A percentile compares a stretch with the other conserved stretches of the same genome.
Evolutionary conservation across 768 basidiomycete species (phyloP).

Genomic region (Daedaleopsis nitida): DNA sequence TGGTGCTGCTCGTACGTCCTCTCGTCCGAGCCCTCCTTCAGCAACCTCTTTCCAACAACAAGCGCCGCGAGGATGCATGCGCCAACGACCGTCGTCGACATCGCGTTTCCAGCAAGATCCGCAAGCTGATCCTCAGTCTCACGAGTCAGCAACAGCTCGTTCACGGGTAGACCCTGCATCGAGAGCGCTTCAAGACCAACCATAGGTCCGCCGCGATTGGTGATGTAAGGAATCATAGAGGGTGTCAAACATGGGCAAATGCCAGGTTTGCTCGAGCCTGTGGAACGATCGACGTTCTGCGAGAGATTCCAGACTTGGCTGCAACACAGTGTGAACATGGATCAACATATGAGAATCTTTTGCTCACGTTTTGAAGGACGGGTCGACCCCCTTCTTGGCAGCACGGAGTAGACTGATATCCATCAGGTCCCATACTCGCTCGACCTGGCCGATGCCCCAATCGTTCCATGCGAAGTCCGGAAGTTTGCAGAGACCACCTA

Average conservation of each 20-base stretch:
- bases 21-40: slow-evolving; percentile 66
- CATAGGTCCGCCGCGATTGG: slow-evolving; percentile 95
- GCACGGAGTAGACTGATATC: slow-evolving; percentile 87
- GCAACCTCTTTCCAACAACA: slow-evolving; percentile 61
- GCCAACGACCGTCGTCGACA: slow-evolving; percentile 97
- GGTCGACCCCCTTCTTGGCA: slow-evolving; percentile 78
- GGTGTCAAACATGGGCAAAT: slow-evolving; percentile 94
- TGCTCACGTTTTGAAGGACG: slow-evolving; percentile 84
- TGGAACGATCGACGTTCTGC: slow-evolving; percentile 93
- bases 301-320: slow-evolving; percentile 95
- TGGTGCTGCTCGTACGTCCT: slow-evolving; percentile 71
- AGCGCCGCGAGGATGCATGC: slow-evolving; percentile 85
- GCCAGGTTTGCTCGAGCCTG: slow-evolving; percentile 76
- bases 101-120: slow-evolving; percentile 94
- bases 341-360: background rate
- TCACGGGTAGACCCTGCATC: slow-evolving; percentile 92
- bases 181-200: slow-evolving; percentile 90
- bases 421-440: slow-evolving; percentile 94
- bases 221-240: slow-evolving; percentile 95
- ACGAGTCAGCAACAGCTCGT: slow-evolving; percentile 87
- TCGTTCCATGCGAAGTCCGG: slow-evolving; percentile 93
- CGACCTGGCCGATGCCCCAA: slow-evolving; percentile 91
- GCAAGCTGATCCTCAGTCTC: slow-evolving; percentile 94
- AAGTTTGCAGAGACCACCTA: slow-evolving; percentile 81
- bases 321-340: slow-evolving; percentile 2